A percentile compares a stretch with the other conserved stretches of the same genome.
Conservation (phyloP, 768 basidiomycete genomes). For the Sarcodon sp. region DNA sequence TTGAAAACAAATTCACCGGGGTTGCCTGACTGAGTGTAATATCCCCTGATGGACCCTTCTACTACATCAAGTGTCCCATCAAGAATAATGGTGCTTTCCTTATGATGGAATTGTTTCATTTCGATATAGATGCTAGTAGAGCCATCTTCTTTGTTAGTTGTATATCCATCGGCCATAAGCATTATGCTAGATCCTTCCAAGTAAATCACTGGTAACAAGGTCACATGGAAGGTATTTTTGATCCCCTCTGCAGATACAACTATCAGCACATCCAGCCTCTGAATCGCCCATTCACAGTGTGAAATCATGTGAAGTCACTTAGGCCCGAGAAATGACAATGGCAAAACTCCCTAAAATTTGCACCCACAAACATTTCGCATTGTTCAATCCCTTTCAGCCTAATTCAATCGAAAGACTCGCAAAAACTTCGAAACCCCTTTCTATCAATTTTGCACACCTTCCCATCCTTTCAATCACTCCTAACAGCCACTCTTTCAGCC, state of each 20-base stretch:
- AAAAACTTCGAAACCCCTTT: no score
- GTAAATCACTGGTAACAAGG: background rate
- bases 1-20: constrained; percentile 13
- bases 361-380: no score
- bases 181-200: background rate
- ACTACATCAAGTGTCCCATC: constrained; percentile 3
- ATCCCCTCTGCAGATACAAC: background rate
- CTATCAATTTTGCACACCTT: no score
- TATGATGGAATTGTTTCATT: constrained; percentile 2
- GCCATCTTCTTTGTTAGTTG: constrained; percentile 3
- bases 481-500: no score
- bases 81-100: constrained; percentile 3
- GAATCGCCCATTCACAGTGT: no score
- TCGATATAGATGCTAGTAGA: constrained; percentile 5
- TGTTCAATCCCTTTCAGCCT: no score
- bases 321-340: no score
- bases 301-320: no score
- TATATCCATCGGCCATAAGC: background rate
- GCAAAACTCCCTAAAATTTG: no score
- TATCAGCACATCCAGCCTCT: no score
- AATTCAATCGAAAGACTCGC: no score
- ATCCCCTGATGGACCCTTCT: constrained; percentile 3
- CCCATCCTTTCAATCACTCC: no score
- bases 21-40: background rate
- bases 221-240: background rate